Conservation (phyloP, 495 filamentous ascomycete genomes). For the Annulohypoxylon bovei region DNA sequence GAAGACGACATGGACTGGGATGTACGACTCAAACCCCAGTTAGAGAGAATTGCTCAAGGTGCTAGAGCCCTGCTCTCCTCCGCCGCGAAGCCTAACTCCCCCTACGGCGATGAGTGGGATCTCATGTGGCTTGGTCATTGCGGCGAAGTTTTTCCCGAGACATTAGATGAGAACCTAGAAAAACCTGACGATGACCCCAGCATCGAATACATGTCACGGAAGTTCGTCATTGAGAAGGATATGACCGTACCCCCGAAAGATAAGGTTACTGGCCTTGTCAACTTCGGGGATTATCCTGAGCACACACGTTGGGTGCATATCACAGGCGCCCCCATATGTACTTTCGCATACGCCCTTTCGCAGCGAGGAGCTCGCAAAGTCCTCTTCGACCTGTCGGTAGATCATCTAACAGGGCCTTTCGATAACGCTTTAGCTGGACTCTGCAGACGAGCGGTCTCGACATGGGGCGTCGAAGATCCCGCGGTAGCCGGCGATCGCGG, state of each 20-base stretch:
- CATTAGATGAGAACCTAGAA: conserved; percentile 34
- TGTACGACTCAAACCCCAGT: conserved; percentile 52
- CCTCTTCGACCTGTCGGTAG: conserved; percentile 59
- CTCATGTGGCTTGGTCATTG: conserved; percentile 55
- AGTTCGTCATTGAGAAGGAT: conserved; percentile 39
- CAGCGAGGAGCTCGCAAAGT: conserved; percentile 63
- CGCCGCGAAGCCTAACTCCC: conserved; percentile 27
- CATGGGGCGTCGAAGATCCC: conserved; percentile 12
- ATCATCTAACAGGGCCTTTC: conserved; percentile 52
- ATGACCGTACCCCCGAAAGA: conserved; percentile 36
- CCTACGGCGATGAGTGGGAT: conserved; percentile 56
- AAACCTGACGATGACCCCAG: conserved; percentile 15
- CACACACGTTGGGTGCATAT: conserved; percentile 60
- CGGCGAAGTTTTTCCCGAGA: conserved; percentile 43
- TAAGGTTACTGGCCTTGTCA: conserved; percentile 37
- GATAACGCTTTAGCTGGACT: conserved; percentile 62
- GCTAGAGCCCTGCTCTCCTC: conserved; percentile 39
- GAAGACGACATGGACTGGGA: conserved; percentile 63
- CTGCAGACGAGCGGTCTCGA: conserved; percentile 48
- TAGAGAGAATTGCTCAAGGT: conserved; percentile 42
- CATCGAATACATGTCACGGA: conserved; percentile 30
- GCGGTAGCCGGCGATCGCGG: conserved; percentile 23
- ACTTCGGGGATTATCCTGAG: conserved; percentile 46
- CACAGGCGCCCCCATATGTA: conserved; percentile 60
- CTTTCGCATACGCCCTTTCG: conserved; percentile 65